Base-by-base conservation (phyloP, 129 eudicot species). In the Cynara cardunculus region DNA sequence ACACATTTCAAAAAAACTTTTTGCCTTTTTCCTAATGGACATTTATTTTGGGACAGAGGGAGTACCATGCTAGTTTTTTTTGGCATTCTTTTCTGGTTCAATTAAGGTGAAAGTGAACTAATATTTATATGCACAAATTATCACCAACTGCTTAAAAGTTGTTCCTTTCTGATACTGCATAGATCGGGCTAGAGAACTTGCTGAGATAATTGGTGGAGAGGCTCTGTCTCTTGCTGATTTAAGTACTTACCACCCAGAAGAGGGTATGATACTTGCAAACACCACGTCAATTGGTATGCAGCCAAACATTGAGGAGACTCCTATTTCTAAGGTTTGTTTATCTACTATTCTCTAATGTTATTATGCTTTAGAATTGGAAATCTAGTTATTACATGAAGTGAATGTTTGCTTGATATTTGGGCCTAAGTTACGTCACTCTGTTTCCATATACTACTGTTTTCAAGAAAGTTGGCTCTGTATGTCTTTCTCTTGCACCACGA, bases 231-330 rank as follows among this genome's bases (percentile, higher is more conserved):
- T 95, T 72, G 82, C 84, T 56, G 97, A 92, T 69, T 76, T 95
- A 71, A 69, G 67, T 69, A 82, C 77, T 74, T 95, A 89, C 82
- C 85, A 75, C 56, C 97, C 97, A 2, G 97, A 95, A 84, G 84
- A 82, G 25, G 89, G 88, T 27, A 90, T 95, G 99, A 87, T 95
- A 80, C 97, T 95, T 81, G 99, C 97, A 56, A 95, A 95, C 89
- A 86, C 97, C 28, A 95, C 99, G 53, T 89, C 99, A 46, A 90
- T 95, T 32, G 99, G 99, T 35, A 95, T 95, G 99, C 94, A 95
- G 77, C 99, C 99, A 24, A 90, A 89, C 46, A 84, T 92, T 19
- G 87, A 95, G 6, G 93, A 92, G 77, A 92, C 99, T 24, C 99
- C 99, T 24, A 76, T 95, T 80, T 69, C 94, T 41, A 95, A 90